These are phyloP conservation scores for Cladosporium sp. DNA, from an alignment of 2,329 filamentous ascomycete genomes.

Conservation along the genomic window DNA sequence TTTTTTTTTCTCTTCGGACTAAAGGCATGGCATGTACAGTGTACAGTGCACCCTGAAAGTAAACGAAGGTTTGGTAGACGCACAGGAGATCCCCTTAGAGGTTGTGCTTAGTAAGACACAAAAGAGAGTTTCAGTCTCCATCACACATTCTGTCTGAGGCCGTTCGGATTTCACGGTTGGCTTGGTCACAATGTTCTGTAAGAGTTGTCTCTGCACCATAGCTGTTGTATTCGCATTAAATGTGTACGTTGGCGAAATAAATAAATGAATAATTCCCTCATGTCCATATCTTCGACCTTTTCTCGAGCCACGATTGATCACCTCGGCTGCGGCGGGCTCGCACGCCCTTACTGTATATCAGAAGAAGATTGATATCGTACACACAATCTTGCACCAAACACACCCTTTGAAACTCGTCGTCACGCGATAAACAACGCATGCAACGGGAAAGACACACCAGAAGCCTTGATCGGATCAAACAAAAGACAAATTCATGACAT, in stretches of 20 bases:
- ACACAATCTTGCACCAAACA: background rate
- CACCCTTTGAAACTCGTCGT: background rate
- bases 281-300: background rate
- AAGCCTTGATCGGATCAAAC: background rate
- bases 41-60: background rate
- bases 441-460: background rate
- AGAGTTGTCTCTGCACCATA: background rate
- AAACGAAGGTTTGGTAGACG: background rate
- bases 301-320: background rate
- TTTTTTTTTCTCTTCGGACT: background rate
- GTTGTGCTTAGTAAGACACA: background rate
- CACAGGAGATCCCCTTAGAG: background rate
- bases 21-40: background rate
- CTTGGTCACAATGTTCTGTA: background rate
- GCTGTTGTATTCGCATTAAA: background rate
- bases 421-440: background rate
- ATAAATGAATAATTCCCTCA: background rate
- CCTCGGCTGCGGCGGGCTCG: background rate
- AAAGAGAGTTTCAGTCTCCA: background rate
- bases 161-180: too few species aligned
- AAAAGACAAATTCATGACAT: background rate
- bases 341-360: background rate
- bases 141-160: too few species aligned
- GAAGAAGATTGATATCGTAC: background rate
- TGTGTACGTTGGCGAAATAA: background rate